phyloP scores from a whole-genome alignment of 192 early-diverging fungal genomes.

The Pilaira anomala region DNA sequence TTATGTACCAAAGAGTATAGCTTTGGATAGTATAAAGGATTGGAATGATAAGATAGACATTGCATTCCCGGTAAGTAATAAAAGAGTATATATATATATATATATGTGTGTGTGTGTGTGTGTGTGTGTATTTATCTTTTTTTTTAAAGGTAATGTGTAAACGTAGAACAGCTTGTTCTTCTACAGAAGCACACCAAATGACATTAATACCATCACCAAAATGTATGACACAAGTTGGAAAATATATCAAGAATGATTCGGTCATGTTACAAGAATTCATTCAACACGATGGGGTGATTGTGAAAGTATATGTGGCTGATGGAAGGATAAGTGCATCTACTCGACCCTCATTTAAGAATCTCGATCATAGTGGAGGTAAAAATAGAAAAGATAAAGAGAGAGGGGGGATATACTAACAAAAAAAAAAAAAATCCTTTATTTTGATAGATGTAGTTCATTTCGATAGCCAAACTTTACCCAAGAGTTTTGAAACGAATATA shows the following conservation, averaged over 20 bases:
- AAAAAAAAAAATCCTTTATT: background rate
- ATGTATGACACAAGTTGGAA: background rate
- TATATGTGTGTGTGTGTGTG: background rate
- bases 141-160: conserved; percentile 34
- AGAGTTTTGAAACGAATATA: conserved; percentile 21
- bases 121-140: background rate
- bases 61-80: conserved; percentile 22
- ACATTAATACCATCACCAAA: conserved; percentile 20
- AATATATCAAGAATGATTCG: conserved; percentile 19
- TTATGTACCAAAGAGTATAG: conserved; percentile 8
- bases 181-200: conserved; percentile 37
- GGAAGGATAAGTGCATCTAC: conserved; percentile 17
- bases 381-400: background rate
- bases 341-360: conserved; percentile 35
- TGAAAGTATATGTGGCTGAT: conserved; percentile 37
- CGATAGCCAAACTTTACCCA: conserved; percentile 39
- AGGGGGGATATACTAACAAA: background rate
- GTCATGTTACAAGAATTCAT: conserved; percentile 40
- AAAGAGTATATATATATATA: background rate
- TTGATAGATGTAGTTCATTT: conserved; percentile 25
- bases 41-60: background rate
- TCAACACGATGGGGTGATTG: conserved; percentile 37
- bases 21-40: conserved; percentile 8
- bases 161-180: conserved; percentile 33
- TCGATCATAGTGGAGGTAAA: conserved; percentile 7